phyloP scores from a whole-genome alignment of 2,329 filamentous ascomycete species.

The Nectriaceae sp. region DNA sequence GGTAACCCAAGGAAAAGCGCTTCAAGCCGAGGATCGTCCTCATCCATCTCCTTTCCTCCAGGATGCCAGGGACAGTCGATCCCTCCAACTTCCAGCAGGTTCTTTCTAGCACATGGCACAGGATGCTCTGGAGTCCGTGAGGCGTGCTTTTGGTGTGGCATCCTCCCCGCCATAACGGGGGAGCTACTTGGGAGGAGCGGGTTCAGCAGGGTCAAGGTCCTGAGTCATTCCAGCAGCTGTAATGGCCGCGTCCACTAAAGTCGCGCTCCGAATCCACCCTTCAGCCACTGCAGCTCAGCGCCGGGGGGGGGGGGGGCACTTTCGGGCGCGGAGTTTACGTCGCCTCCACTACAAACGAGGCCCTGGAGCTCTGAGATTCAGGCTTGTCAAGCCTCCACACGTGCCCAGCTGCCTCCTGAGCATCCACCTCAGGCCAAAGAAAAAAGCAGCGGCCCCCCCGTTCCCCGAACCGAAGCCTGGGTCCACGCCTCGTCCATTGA shows the following conservation, averaged over 20 bases:
- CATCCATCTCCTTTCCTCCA: no score
- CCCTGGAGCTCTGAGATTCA: background rate
- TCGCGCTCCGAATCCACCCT: constrained; percentile 3
- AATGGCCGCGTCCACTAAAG: constrained; percentile 1
- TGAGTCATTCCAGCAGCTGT: background rate
- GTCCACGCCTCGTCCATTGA: constrained; percentile 20
- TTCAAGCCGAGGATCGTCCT: no score
- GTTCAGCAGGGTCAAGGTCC: background rate
- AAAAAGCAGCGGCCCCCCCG: constrained; percentile 32
- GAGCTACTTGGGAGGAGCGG: background rate
- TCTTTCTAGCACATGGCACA: background rate
- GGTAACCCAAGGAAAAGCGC: no score
- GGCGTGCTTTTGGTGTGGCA: background rate
- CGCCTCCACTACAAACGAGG: background rate
- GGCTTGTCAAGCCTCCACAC: background rate
- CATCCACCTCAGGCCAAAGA: constrained; percentile 24
- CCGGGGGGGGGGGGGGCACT: no score
- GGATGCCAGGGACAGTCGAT: no score
- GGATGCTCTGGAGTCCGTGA: background rate
- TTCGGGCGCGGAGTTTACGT: background rate
- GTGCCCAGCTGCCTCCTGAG: background rate
- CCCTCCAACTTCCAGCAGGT: background rate
- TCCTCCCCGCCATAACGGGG: background rate
- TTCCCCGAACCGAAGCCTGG: constrained; percentile 19
- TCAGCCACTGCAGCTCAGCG: background rate